Percentiles rank a stretch among this genome's conserved stretches.
These are phyloP conservation scores for Polyrhizophydium stewartii DNA, from an alignment of 371 early-diverging fungal genomes.

Conservation along the genomic window DNA sequence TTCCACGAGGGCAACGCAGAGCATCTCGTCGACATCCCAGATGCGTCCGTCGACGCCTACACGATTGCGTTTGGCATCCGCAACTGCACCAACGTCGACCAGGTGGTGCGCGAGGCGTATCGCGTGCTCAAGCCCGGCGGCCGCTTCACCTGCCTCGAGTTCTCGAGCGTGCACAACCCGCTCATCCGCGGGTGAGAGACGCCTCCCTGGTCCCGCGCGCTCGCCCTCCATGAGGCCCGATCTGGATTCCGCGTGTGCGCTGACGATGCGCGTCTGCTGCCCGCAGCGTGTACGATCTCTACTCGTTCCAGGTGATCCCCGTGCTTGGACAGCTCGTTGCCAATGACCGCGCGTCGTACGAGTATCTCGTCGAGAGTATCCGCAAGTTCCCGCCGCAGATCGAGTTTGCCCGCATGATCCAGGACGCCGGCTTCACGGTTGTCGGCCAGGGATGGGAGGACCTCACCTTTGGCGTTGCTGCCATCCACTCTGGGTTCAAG, in stretches of 20 bases:
- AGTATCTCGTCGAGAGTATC: constrained; percentile 98
- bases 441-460: constrained; percentile 89
- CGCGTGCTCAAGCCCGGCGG: constrained; percentile 94
- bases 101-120: constrained; percentile 83
- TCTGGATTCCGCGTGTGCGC: background rate
- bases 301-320: constrained; percentile 94
- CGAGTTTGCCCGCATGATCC: constrained; percentile 86
- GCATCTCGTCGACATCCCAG: constrained; percentile 65
- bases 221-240: background rate
- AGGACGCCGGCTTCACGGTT: constrained; percentile 85
- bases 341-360: constrained; percentile 87
- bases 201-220: no score
- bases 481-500: constrained; percentile 92
- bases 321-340: constrained; percentile 84
- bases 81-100: constrained; percentile 92
- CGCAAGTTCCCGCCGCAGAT: constrained; percentile 91
- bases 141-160: constrained; percentile 92
- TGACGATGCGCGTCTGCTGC: background rate
- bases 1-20: constrained; percentile 88
- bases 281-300: constrained; percentile 77
- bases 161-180: constrained; percentile 87
- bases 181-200: constrained; percentile 70
- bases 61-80: constrained; percentile 96
- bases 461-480: constrained; percentile 94
- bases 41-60: constrained; percentile 83